phyloP scores from a whole-genome alignment of 768 basidiomycete genomes.

The Dentipellis fragilis region DNA sequence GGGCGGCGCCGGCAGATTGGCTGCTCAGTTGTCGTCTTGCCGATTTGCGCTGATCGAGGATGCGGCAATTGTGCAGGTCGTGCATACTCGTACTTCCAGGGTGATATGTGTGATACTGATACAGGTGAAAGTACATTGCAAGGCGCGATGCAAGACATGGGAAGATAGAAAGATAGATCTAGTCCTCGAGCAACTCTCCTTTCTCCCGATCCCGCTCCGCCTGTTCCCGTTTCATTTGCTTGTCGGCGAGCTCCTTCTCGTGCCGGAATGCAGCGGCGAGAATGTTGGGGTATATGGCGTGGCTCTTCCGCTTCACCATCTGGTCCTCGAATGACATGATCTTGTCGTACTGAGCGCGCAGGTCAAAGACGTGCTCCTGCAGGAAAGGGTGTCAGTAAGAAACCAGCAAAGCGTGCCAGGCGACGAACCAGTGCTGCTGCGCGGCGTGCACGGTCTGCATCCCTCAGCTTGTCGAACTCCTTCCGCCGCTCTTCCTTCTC shows the following conservation, averaged over 20 bases:
- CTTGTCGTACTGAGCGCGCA: conserved; percentile 18
- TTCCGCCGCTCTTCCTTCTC: conserved; percentile 18
- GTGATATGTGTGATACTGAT: too few species aligned
- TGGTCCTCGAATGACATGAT: conserved; percentile 15
- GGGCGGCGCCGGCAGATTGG: neutral
- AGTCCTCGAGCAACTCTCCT: conserved; percentile 5
- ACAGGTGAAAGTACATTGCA: too few species aligned
- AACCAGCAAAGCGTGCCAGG: neutral
- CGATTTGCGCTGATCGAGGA: neutral
- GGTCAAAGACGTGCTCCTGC: conserved; percentile 17
- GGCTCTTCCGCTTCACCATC: conserved; percentile 11
- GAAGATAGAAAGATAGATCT: neutral
- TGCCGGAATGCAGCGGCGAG: conserved; percentile 13
- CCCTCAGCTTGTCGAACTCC: conserved; percentile 19
- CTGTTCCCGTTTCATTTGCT: conserved; percentile 2
- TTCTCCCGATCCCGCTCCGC: conserved; percentile 2
- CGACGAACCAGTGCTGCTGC: conserved; percentile 11
- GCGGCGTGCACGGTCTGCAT: conserved; percentile 19
- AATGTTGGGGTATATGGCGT: conserved; percentile 14
- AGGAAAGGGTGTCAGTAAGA: neutral
- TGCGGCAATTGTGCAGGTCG: too few species aligned
- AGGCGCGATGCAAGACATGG: too few species aligned
- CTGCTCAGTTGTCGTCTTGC: neutral
- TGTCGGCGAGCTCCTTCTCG: conserved; percentile 12
- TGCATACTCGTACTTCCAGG: too few species aligned